Conservation (phyloP, 2,329 filamentous ascomycete genomes). For the Cytospora leucostoma region DNA sequence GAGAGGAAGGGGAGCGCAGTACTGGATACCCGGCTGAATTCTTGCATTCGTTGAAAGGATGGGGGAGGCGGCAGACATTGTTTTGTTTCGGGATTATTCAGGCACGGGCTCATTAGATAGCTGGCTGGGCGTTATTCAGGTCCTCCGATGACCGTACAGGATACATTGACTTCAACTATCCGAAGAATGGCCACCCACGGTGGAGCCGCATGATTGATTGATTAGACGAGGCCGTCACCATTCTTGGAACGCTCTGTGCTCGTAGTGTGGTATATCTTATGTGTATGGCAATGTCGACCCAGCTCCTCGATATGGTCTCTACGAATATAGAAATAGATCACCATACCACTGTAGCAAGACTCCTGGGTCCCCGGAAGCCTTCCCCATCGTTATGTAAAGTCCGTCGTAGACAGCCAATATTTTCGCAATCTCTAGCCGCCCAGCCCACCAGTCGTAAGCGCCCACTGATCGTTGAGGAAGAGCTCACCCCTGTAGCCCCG, state of each 20-base stretch:
- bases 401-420: not conserved
- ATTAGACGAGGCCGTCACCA: too few species aligned
- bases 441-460: slow-evolving; percentile 14
- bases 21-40: slow-evolving; percentile 17
- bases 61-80: not conserved
- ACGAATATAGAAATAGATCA: not conserved
- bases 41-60: slow-evolving; percentile 2
- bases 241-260: too few species aligned
- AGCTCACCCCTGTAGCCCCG: slow-evolving; percentile 21
- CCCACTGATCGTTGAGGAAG: slow-evolving; percentile 11
- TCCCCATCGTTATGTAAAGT: too few species aligned
- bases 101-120: slow-evolving; percentile 1
- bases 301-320: not conserved
- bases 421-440: slow-evolving; percentile 11
- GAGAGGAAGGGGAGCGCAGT: not conserved
- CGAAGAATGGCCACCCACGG: too few species aligned
- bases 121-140: not conserved
- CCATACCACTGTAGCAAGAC: not conserved
- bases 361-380: not conserved
- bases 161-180: not conserved
- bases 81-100: slow-evolving; percentile 4
- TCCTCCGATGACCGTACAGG: slow-evolving; percentile 5
- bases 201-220: too few species aligned
- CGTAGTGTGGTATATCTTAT: not conserved
- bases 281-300: not conserved